Evolutionary conservation across 305 asterid species (phyloP).

Genomic region (Ilex paraguariensis): DNA sequence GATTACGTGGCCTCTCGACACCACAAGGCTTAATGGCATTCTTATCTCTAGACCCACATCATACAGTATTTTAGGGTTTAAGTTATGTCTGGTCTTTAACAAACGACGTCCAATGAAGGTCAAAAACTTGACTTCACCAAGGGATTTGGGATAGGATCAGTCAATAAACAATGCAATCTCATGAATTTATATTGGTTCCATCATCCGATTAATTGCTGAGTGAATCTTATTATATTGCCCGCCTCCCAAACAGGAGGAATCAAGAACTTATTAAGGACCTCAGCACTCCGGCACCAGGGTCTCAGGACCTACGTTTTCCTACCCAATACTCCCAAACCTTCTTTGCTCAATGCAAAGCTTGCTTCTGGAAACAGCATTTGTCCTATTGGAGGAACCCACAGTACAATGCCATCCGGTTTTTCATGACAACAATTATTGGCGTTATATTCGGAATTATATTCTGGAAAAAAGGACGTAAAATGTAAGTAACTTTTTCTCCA

Average conservation of each 20-base stretch:
- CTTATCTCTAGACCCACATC: no score
- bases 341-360: conserved; percentile 70
- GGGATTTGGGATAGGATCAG: no score
- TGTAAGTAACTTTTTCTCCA: conserved; percentile 38
- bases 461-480: conserved; percentile 69
- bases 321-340: conserved; percentile 68
- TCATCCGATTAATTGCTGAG: neutral
- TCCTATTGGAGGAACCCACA: conserved; percentile 94
- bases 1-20: no score
- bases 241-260: conserved; percentile 52
- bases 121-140: no score
- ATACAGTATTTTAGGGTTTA: no score
- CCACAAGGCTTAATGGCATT: no score
- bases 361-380: conserved; percentile 85
- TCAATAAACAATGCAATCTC: conserved; percentile 1
- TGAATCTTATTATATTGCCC: neutral
- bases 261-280: conserved; percentile 70
- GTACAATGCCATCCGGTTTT: conserved; percentile 70
- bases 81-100: no score
- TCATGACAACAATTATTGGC: conserved; percentile 66
- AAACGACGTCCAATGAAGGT: no score
- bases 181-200: neutral
- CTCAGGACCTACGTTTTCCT: conserved; percentile 62
- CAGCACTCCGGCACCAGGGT: conserved; percentile 69
- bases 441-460: conserved; percentile 72